phyloP scores from a whole-genome alignment of 2,329 filamentous ascomycete genomes.

The Aspergillus quadrilineatus region DNA sequence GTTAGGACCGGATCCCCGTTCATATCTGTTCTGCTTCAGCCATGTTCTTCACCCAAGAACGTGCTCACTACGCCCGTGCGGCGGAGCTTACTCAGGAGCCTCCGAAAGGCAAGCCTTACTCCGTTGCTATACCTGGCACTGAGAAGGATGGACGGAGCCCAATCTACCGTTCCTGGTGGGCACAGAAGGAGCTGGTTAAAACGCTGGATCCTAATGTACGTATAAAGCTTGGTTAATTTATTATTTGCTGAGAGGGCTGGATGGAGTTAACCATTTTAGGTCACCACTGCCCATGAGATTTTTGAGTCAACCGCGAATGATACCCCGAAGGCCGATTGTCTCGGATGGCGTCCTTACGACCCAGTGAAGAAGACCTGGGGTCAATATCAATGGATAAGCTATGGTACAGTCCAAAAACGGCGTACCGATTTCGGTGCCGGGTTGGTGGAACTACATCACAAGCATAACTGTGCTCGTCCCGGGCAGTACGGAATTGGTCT shows the following conservation, averaged over 20 bases:
- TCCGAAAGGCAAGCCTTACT: slow-evolving; percentile 74
- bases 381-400: slow-evolving; percentile 80
- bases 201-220: slow-evolving; percentile 67
- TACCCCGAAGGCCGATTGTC: slow-evolving; percentile 66
- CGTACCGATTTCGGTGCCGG: slow-evolving; percentile 83
- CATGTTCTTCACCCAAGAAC: slow-evolving; percentile 42
- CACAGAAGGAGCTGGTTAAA: slow-evolving; percentile 68
- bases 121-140: slow-evolving; percentile 72
- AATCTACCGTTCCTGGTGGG: slow-evolving; percentile 81
- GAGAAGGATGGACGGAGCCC: slow-evolving; percentile 69
- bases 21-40: background rate
- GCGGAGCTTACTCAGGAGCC: slow-evolving; percentile 61
- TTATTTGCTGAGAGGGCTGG: background rate
- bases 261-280: slow-evolving; percentile 24
- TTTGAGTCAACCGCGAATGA: slow-evolving; percentile 69
- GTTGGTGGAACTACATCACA: slow-evolving; percentile 75
- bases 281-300: slow-evolving; percentile 73
- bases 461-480: slow-evolving; percentile 63
- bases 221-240: background rate
- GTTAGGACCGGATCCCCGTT: background rate
- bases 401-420: slow-evolving; percentile 73
- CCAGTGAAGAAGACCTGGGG: slow-evolving; percentile 69
- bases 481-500: slow-evolving; percentile 72
- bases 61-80: slow-evolving; percentile 37
- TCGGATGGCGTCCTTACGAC: slow-evolving; percentile 81